A percentile compares a stretch with the other conserved stretches of the same genome.
Conservation (phyloP, 306 rosid genomes). For the Hippophae gyantsensis region DNA sequence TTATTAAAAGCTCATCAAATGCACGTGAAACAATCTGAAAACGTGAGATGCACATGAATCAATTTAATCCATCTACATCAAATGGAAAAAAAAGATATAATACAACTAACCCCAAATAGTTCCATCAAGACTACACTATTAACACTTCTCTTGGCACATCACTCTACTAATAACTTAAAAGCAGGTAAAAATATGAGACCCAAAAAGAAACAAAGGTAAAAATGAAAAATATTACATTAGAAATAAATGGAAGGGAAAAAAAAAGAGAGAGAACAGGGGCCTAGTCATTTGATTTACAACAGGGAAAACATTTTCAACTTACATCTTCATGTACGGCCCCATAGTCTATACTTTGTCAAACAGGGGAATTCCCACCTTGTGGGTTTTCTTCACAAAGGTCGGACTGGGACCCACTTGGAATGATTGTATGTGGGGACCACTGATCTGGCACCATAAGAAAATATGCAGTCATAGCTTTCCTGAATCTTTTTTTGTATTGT, state of each 20-base stretch:
- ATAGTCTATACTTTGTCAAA: not conserved
- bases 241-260: not conserved
- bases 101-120: too few species aligned
- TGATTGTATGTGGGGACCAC: slow-evolving; percentile 45
- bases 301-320: slow-evolving; percentile 2
- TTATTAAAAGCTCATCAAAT: too few species aligned
- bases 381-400: slow-evolving; percentile 49
- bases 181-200: too few species aligned
- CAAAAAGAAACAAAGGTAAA: too few species aligned
- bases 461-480: slow-evolving; percentile 81
- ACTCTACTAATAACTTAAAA: too few species aligned
- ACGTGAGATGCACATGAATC: too few species aligned
- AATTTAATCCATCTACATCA: too few species aligned
- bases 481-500: slow-evolving; percentile 78
- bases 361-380: slow-evolving; percentile 18
- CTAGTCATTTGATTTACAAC: not conserved
- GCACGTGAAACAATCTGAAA: too few species aligned
- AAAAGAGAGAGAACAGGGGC: not conserved
- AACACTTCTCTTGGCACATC: too few species aligned
- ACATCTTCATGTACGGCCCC: slow-evolving; percentile 23
- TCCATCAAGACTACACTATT: too few species aligned
- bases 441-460: slow-evolving; percentile 85
- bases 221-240: not conserved
- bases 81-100: too few species aligned
- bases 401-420: slow-evolving; percentile 46